Percentiles rank a stretch among this genome's conserved stretches.
These are phyloP conservation scores for Auricularia heimuer DNA, from an alignment of 768 basidiomycete genomes.

Conservation along the genomic window DNA sequence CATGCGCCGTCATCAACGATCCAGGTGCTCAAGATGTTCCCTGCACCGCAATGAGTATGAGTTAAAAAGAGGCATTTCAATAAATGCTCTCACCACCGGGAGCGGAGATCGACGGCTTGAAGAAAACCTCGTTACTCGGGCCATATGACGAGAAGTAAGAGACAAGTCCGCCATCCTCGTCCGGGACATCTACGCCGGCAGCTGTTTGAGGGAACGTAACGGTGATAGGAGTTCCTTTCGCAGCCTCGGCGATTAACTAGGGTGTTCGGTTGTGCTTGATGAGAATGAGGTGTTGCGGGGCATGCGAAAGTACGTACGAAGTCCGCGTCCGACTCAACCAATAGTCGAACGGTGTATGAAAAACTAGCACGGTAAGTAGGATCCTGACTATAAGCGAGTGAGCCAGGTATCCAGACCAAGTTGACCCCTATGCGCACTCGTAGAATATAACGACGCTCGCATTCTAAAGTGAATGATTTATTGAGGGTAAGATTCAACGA, in stretches of 20 bases:
- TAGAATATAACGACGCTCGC: too few species aligned
- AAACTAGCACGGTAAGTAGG: too few species aligned
- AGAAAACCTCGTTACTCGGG: slow-evolving; percentile 48
- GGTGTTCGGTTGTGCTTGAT: too few species aligned
- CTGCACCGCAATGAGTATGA: slow-evolving; percentile 8
- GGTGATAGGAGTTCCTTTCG: slow-evolving; percentile 28
- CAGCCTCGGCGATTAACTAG: slow-evolving; percentile 40
- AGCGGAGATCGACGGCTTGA: slow-evolving; percentile 10
- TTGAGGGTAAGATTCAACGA: too few species aligned
- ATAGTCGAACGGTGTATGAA: too few species aligned
- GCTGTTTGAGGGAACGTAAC: slow-evolving; percentile 38
- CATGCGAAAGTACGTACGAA: too few species aligned
- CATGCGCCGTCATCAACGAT: slow-evolving; percentile 32
- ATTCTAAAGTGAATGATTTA: too few species aligned
- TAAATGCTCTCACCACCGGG: background rate
- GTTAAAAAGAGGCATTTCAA: slow-evolving; percentile 14
- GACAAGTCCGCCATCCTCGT: slow-evolving; percentile 42
- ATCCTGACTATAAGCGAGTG: too few species aligned
- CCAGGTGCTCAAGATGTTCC: slow-evolving; percentile 36
- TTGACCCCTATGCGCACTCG: too few species aligned
- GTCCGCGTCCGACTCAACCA: too few species aligned
- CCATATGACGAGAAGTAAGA: slow-evolving; percentile 17
- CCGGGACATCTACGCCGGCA: slow-evolving; percentile 29
- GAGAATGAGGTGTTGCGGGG: too few species aligned
- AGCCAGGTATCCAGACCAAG: too few species aligned